Evolutionary conservation across 2,329 filamentous ascomycete species (phyloP), one percentile per base, ranked within the genome.

Genomic region (Ophiostoma novo-ulmi): DNA sequence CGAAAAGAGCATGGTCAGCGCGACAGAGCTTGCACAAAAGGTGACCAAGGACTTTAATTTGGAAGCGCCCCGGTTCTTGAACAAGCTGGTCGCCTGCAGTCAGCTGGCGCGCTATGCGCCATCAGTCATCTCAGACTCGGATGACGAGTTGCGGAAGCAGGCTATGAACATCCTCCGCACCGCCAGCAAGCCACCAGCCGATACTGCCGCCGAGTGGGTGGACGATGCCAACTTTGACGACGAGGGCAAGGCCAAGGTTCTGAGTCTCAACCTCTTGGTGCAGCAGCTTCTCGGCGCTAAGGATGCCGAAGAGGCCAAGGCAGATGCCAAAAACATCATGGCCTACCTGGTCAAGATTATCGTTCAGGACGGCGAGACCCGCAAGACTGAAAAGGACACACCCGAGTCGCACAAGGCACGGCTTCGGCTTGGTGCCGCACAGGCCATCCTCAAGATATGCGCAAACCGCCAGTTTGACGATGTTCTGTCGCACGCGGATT

Each of bases 391-490:
- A 93, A 97, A 78, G 82, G 85, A 91, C 73, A 96, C 94, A 0
- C 93, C 94, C 3, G 82, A 87, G 68, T 85, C 89, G 69, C 93
- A 98, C 79, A 91, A 89, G 77, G 87, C 92, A 61, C 88, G 91
- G n/a, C 85, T 98, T 52, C 88, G 94, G 66, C 85, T 98, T 22
- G 84, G 91, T 20, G 94, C 94, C 7, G 92, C 92, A 0, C 91
- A 93, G 74, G 85, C 92, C 44, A 84, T 91, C 41, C 82, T 98
- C 74, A 99, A 98, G 80, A 82, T 99, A 3, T 97, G 92, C 77
- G 90, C 88, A 26, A 84, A 88, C 63, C 91, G 90, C 76, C 85
- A 87, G 38, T 88, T 94, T 74, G 94, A 98, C 76, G 88, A 90
- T 67, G 80, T 93, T 26, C 84, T 98, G 67, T 86, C 87, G 5